Percentiles rank a stretch among this genome's conserved stretches.
phyloP scores from a whole-genome alignment of 495 filamentous ascomycete species.

The Penicillium pancosmium region DNA sequence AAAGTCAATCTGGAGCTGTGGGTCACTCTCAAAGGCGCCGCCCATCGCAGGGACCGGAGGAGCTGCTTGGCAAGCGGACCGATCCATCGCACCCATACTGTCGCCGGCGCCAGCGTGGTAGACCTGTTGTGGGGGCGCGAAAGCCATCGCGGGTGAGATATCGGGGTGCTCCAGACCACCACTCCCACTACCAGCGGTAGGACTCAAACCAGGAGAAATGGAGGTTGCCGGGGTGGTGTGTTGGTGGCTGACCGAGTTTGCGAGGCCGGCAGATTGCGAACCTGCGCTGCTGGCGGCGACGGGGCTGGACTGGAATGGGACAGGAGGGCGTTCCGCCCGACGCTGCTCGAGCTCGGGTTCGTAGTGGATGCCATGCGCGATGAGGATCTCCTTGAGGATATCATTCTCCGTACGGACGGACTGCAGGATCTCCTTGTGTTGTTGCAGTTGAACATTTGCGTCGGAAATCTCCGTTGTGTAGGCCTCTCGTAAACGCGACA shows the following conservation, averaged over 20 bases:
- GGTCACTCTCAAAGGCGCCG: conserved; percentile 71
- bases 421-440: conserved; percentile 47
- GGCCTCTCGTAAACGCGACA: conserved; percentile 65
- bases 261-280: conserved; percentile 33
- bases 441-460: conserved; percentile 38
- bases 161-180: conserved; percentile 36
- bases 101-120: conserved; percentile 32
- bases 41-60: conserved; percentile 42
- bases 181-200: conserved; percentile 29
- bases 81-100: conserved; percentile 34
- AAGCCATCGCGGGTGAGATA: conserved; percentile 35
- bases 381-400: conserved; percentile 73
- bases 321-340: conserved; percentile 35
- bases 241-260: conserved; percentile 29
- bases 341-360: conserved; percentile 43
- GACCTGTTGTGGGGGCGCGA: conserved; percentile 37
- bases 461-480: conserved; percentile 46
- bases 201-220: conserved; percentile 39
- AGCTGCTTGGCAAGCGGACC: conserved; percentile 26
- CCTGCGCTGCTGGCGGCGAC: conserved; percentile 39
- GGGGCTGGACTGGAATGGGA: conserved; percentile 34
- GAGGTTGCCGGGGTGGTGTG: conserved; percentile 45
- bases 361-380: conserved; percentile 69
- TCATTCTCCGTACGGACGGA: conserved; percentile 64
- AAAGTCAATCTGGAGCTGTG: conserved; percentile 90